A percentile compares a stretch with the other conserved stretches of the same genome.
Conservation (phyloP, 2,329 filamentous ascomycete species). For the Monosporascus sp. region DNA sequence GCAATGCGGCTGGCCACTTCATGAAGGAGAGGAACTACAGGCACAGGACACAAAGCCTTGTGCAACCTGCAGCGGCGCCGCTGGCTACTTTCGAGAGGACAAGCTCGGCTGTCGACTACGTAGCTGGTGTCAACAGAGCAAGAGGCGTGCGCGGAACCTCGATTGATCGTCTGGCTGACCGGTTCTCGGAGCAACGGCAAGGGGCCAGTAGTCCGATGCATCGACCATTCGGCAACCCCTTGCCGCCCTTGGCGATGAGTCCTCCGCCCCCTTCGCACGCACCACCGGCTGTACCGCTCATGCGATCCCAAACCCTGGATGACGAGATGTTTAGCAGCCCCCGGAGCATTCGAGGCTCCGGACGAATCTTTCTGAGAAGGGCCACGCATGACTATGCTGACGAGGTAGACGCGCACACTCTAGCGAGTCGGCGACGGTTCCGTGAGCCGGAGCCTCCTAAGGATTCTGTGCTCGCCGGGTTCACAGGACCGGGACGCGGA, state of each 20-base stretch:
- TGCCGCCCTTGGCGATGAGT: constrained; percentile 22
- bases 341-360: constrained; percentile 23
- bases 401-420: constrained; percentile 17
- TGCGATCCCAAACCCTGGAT: constrained; percentile 36
- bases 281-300: constrained; percentile 22
- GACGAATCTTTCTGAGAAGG: constrained; percentile 21
- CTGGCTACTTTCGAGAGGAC: constrained; percentile 30
- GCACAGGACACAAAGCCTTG: constrained; percentile 30
- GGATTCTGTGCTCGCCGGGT: constrained; percentile 24
- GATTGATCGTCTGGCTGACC: constrained; percentile 45
- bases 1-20: constrained; percentile 51
- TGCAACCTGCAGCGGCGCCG: constrained; percentile 25
- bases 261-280: constrained; percentile 23
- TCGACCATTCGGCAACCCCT: constrained; percentile 18
- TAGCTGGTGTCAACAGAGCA: constrained; percentile 36
- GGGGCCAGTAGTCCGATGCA: constrained; percentile 18
- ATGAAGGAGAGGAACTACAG: constrained; percentile 54
- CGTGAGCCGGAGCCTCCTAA: constrained; percentile 18
- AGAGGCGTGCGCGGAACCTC: constrained; percentile 37
- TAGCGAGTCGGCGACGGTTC: constrained; percentile 14
- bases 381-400: constrained; percentile 19
- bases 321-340: constrained; percentile 32
- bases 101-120: constrained; percentile 34
- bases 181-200: constrained; percentile 41
- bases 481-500: constrained; percentile 25